Evolutionary conservation across 192 early-diverging fungal genomes (phyloP).

Genomic region (Rhizoclosmatium sp.): DNA sequence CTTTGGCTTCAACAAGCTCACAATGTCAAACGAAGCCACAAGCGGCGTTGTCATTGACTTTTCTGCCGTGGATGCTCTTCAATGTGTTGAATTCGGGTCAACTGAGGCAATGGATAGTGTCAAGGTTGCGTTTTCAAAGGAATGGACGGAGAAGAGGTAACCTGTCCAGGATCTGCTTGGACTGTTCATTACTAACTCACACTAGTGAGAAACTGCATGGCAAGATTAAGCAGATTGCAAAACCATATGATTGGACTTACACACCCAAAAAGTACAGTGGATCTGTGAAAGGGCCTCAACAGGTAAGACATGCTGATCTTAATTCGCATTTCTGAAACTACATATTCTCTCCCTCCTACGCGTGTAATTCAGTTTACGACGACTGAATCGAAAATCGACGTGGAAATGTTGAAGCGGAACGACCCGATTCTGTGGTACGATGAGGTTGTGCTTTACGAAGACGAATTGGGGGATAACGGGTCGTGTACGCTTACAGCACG

Average conservation of each 20-base stretch:
- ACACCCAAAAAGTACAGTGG: slow-evolving; percentile 80
- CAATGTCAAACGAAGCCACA: slow-evolving; percentile 49
- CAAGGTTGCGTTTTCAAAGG: slow-evolving; percentile 84
- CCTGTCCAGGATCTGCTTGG: neutral
- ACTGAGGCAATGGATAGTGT: slow-evolving; percentile 60
- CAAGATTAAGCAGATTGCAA: slow-evolving; percentile 83
- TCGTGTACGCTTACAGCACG: slow-evolving; percentile 79
- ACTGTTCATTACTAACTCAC: neutral
- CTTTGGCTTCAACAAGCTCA: slow-evolving; percentile 88
- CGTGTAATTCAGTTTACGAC: slow-evolving; percentile 32
- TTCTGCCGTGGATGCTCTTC: slow-evolving; percentile 78
- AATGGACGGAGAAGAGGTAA: slow-evolving; percentile 86
- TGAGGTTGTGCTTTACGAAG: slow-evolving; percentile 93
- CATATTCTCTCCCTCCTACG: neutral
- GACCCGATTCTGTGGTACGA: slow-evolving; percentile 96
- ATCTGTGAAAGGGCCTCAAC: slow-evolving; percentile 37
- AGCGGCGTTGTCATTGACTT: slow-evolving; percentile 66
- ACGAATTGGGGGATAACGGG: slow-evolving; percentile 97
- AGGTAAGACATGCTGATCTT: neutral
- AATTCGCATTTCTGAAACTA: neutral
- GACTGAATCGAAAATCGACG: slow-evolving; percentile 68
- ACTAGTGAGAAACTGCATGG: slow-evolving; percentile 34
- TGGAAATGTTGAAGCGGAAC: slow-evolving; percentile 72
- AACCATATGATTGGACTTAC: slow-evolving; percentile 98
- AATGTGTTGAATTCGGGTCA: slow-evolving; percentile 63